Evolutionary conservation across 2,329 filamentous ascomycete species (phyloP), one percentile per base, ranked within the genome.

Genomic region (Colletotrichum sp.): DNA sequence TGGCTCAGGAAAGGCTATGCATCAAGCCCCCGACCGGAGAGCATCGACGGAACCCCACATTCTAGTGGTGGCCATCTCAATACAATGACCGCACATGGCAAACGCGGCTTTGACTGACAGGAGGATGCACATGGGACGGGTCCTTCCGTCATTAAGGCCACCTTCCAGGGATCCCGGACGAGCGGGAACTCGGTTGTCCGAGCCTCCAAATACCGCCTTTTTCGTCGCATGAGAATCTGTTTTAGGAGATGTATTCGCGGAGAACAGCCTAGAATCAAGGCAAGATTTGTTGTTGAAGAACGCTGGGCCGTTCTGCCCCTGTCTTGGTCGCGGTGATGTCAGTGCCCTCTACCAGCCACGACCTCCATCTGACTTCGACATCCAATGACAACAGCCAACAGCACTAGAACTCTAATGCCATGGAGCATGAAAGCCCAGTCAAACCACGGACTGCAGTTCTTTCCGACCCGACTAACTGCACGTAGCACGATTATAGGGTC

Each of bases 81-180:
- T 24, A 36, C 9, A 8, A 7, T 34, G 32, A 13, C 30, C 21
- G 8, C 32, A 39, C 13, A 64, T 26, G n/a, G 30, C 16, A 39
- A 21, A 9, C 5, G n/a, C 62, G 62, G 13, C 62, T 65, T 36
- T 13, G 34, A 65, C 32, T 65, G 62, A 44, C 34, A 65, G 62
- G 24, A 44, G 32, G 15, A 65, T 5, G 21, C 34, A 65, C 21
- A 44, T 65, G 13, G 62, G 34, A 65, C 62, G 62, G 6, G 24
- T 36, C 62, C 62, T 65, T 65, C 34, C 21, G 34, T 65, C 62
- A 44, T 44, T 8, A 44, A 65, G n/a, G 21, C 15, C 34, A 16
- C 34, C n/a, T 26, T 26, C 62, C 24, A 39, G 62, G 62, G 21
- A 44, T 26, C 34, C 62, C 24, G 32, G 62, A 21, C n/a, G 32